A percentile compares a stretch with the other conserved stretches of the same genome.
Evolutionary conservation across 1,284 basidiomycete genomes (phyloP).

Genomic region (Ceratobasidium sp.): DNA sequence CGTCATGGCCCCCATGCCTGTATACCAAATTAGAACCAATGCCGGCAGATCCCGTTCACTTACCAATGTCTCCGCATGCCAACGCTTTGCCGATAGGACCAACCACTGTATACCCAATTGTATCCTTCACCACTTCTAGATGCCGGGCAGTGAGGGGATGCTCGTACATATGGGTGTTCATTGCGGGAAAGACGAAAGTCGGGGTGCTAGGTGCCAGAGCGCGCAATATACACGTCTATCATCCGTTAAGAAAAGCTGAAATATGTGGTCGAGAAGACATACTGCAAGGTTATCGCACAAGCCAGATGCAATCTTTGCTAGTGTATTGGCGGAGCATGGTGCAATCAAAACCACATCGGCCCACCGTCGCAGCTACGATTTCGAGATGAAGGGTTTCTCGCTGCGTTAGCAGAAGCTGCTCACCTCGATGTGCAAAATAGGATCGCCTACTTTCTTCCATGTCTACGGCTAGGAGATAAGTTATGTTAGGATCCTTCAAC

Average conservation of each 20-base stretch:
- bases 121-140: slow-evolving; percentile 69
- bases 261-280: slow-evolving; percentile 45
- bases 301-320: slow-evolving; percentile 90
- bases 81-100: slow-evolving; percentile 87
- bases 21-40: not conserved
- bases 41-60: slow-evolving; percentile 42
- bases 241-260: slow-evolving; percentile 8
- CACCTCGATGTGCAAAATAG: slow-evolving; percentile 92
- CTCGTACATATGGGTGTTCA: slow-evolving; percentile 98
- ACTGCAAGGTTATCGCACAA: slow-evolving; percentile 91
- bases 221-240: slow-evolving; percentile 86
- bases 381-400: not conserved
- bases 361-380: slow-evolving; percentile 80
- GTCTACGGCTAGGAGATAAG: slow-evolving; percentile 46
- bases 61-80: slow-evolving; percentile 93
- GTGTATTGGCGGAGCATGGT: slow-evolving; percentile 93
- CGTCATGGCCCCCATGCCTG: slow-evolving; percentile 89
- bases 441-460: slow-evolving; percentile 81
- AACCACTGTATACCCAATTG: slow-evolving; percentile 78
- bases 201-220: slow-evolving; percentile 82
- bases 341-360: slow-evolving; percentile 94
- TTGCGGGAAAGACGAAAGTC: slow-evolving; percentile 92
- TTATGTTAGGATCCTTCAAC: not conserved
- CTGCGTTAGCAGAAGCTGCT: slow-evolving; percentile 22
- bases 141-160: slow-evolving; percentile 92